A percentile compares a stretch with the other conserved stretches of the same genome.
Conservation (phyloP, 148 eudicot species). For the Arctostaphylos glauca region DNA sequence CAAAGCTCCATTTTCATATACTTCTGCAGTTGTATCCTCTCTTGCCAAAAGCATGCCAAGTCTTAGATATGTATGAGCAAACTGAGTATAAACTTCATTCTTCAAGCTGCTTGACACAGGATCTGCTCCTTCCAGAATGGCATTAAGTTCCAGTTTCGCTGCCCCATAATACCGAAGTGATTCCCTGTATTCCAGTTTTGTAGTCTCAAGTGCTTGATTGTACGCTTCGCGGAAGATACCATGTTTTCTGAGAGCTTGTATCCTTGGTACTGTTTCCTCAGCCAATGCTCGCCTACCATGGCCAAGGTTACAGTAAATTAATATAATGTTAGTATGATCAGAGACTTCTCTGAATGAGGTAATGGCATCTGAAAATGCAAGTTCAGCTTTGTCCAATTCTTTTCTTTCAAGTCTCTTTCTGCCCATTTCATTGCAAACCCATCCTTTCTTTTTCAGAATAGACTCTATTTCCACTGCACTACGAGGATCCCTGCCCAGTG, state of each 20-base stretch:
- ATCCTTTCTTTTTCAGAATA: slow-evolving; percentile 80
- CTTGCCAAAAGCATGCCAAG: slow-evolving; percentile 85
- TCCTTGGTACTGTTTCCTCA: slow-evolving; percentile 64
- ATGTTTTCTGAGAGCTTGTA: slow-evolving; percentile 53
- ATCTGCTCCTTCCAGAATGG: slow-evolving; percentile 35
- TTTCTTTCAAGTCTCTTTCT: slow-evolving; percentile 66
- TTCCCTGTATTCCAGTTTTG: slow-evolving; percentile 64
- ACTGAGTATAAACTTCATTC: slow-evolving; percentile 80
- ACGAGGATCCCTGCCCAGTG: slow-evolving; percentile 46
- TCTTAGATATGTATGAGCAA: slow-evolving; percentile 86
- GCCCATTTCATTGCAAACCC: slow-evolving; percentile 98
- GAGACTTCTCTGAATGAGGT: slow-evolving; percentile 72
- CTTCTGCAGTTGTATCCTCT: slow-evolving; percentile 73
- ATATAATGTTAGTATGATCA: slow-evolving; percentile 73
- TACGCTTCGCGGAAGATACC: slow-evolving; percentile 50
- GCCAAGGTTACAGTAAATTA: slow-evolving; percentile 88
- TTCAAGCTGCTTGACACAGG: slow-evolving; percentile 39
- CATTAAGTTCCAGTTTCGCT: slow-evolving; percentile 63
- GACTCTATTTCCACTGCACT: slow-evolving; percentile 57
- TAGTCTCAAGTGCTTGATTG: slow-evolving; percentile 59
- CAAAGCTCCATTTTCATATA: slow-evolving; percentile 46
- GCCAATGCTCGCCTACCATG: slow-evolving; percentile 92
- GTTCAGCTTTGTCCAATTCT: slow-evolving; percentile 73
- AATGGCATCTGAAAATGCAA: slow-evolving; percentile 79
- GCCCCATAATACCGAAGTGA: slow-evolving; percentile 74